Evolutionary conservation across 495 filamentous ascomycete species (phyloP), one percentile per base, ranked within the genome.

Genomic region (Penicillium angulare): DNA sequence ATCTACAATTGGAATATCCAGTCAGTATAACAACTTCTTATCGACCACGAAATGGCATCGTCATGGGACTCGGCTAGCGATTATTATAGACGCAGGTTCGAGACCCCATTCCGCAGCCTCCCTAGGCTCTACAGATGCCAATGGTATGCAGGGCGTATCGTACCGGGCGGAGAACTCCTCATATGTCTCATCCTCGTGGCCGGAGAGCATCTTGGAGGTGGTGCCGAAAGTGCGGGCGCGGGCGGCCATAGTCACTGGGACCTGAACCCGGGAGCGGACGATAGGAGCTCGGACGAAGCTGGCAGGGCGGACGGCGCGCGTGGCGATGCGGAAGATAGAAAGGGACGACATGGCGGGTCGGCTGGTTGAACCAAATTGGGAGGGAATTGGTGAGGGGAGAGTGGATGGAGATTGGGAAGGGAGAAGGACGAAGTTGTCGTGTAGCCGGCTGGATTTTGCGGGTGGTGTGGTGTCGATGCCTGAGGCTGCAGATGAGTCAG

Each of bases 91-190:
- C 32, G 45, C 21, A 22, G 17, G 43, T 40, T 32, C 27, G 18
- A 35, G 38, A 31, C 44, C 41, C 39, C 26, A 17, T 29, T 36
- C 26, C 55, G 35, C n/a, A 33, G 45, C 21, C 20, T 29, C 65
- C 56, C 31, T 15, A 41, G 42, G 27, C 20, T 41, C 52, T 15
- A 16, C 36, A 42, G 33, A 33, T 36, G 45, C 52, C 68, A 74
- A 70, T 69, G 65, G 64, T 46, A 61, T 32, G 43, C 47, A 42
- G 42, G 52, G 33, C 34, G 36, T 41, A 42, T 59, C 90, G 74
- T 88, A 97, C 93, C 93, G 90, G 61, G 91, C 89, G 74, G 88
- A 90, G 74, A 99, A 99, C 80, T 99, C 90, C 81, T 99, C 93
- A 65, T 93, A 99, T 64, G 84, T 96, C 85, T 99, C 84, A 57